Base-by-base conservation (phyloP, 2,329 filamentous ascomycete species). In the Fusarium brevicatenulatum region DNA sequence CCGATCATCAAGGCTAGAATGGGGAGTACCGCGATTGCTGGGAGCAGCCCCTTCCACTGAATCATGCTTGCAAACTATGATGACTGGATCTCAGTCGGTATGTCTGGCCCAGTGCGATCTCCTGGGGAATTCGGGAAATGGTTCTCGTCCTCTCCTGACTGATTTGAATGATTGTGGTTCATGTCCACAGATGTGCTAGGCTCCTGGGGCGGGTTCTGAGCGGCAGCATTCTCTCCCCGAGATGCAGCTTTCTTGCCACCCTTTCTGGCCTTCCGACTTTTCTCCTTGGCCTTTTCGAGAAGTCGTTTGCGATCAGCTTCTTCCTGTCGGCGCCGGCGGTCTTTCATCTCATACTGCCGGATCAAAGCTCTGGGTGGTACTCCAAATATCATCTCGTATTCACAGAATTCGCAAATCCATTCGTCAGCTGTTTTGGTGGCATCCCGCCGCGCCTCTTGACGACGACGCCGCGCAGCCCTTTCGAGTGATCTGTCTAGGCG, bases 391-490 rank as follows among this genome's bases (percentile, higher is more conserved):
- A 91, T 90, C 82, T 98, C 95, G 80, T 98, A 99, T 82, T 99
- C 96, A 85, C 96, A 99, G 80, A 98, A 98, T 78, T 98, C 94
- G 83, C 96, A 99, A 52, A 98, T 95, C 93, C 95, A 98, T 56
- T 95, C 89, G 69, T 97, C 93, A 73, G 94, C 92, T 4, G 76
- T 75, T 37, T 84, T 83, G 4, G 93, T 92, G 4, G 93, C 92
- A 77, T 93, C 91, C 76, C 90, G 90, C 80, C 96, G 97, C 63
- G 90, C 88, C 72, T 93, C 92, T 76, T 93, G 89, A 66, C 92
- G 92, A 11, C 96, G 92, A 73, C 94, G 90, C 30, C 91, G 90
- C 32, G 94, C 95, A 65, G 95, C 94, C 69, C 90, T 83, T 4
- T 89, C 86, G 72, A 96, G 93, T 53, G 95, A 90, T 79, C 91